Conservation (phyloP, 2,329 filamentous ascomycete genomes). For the Chrysoporthe austroafricana region DNA sequence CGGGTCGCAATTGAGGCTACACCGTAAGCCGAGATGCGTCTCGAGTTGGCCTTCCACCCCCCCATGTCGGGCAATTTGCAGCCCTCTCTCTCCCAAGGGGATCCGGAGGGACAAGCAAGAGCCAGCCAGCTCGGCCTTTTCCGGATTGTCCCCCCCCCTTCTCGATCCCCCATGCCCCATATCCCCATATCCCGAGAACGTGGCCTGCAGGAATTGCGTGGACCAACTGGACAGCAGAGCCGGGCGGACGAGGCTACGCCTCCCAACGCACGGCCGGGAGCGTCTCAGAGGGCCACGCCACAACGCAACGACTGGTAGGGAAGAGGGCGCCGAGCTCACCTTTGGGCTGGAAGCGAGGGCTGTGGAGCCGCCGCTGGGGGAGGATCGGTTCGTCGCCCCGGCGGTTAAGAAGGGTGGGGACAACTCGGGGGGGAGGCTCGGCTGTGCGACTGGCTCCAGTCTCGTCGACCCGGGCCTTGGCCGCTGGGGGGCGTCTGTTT, state of each 20-base stretch:
- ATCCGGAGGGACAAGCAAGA: constrained; percentile 11
- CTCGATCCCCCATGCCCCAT: no score
- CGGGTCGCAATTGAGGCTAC: constrained; percentile 20
- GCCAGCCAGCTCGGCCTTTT: constrained; percentile 24
- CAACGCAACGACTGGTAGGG: constrained; percentile 25
- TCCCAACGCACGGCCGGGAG: constrained; percentile 21
- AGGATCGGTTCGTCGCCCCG: constrained; percentile 5
- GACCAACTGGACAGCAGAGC: constrained; percentile 1
- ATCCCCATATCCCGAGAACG: constrained; percentile 7
- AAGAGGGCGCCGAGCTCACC: constrained; percentile 21
- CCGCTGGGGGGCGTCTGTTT: constrained; percentile 17
- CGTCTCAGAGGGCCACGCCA: constrained; percentile 23
- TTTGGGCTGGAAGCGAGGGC: constrained; percentile 16
- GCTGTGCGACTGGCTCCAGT: constrained; percentile 9
- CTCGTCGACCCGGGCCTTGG: constrained; percentile 22
- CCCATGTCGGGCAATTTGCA: constrained; percentile 23
- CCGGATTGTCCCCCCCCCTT: no score
- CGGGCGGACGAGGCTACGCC: constrained; percentile 15
- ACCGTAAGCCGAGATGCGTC: constrained; percentile 17
- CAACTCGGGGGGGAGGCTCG: constrained; percentile 1
- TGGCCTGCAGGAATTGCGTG: constrained; percentile 17
- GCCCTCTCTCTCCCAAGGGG: not conserved
- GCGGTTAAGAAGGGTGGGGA: constrained; percentile 17
- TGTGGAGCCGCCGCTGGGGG: constrained; percentile 18
- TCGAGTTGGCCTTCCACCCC: not conserved